A percentile compares a stretch with the other conserved stretches of the same genome.
These are phyloP conservation scores for Phytopythium mirpurense DNA, from an alignment of 352 stramenopile genomes.

Conservation along the genomic window DNA sequence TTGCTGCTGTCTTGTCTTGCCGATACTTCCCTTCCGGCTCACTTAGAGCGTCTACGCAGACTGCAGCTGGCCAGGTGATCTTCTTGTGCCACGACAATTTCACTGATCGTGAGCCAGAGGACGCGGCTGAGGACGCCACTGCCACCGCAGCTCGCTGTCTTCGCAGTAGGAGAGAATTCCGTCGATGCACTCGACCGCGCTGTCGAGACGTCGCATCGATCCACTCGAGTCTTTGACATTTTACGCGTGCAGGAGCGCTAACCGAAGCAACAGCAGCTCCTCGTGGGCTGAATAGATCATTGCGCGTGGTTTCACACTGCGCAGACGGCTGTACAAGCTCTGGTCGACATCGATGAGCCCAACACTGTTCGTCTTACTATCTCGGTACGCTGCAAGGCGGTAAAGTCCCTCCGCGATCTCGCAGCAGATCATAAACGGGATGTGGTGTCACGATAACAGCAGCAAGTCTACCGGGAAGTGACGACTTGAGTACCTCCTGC, in stretches of 20 bases:
- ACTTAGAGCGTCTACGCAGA: no score
- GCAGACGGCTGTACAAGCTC: conserved; percentile 47
- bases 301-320: conserved; percentile 20
- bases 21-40: background rate
- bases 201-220: conserved; percentile 15
- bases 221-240: conserved; percentile 13
- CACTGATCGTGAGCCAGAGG: no score
- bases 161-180: conserved; percentile 30
- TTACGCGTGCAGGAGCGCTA: conserved; percentile 47
- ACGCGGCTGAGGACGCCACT: background rate
- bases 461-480: conserved; percentile 17
- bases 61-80: conserved; percentile 24
- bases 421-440: conserved; percentile 58
- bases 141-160: conserved; percentile 3
- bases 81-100: conserved; percentile 10
- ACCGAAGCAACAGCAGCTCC: conserved; percentile 42
- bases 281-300: conserved; percentile 34
- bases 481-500: no score
- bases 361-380: conserved; percentile 9
- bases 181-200: conserved; percentile 18
- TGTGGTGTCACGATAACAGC: conserved; percentile 45
- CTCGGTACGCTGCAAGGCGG: conserved; percentile 11
- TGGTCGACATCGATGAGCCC: conserved; percentile 44
- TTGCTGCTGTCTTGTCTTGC: conserved; percentile 2
- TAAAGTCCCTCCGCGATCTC: conserved; percentile 62